A percentile compares a stretch with the other conserved stretches of the same genome.
These are phyloP conservation scores for Scutellaria barbata DNA, from an alignment of 257 asterid species.

Conservation along the genomic window DNA sequence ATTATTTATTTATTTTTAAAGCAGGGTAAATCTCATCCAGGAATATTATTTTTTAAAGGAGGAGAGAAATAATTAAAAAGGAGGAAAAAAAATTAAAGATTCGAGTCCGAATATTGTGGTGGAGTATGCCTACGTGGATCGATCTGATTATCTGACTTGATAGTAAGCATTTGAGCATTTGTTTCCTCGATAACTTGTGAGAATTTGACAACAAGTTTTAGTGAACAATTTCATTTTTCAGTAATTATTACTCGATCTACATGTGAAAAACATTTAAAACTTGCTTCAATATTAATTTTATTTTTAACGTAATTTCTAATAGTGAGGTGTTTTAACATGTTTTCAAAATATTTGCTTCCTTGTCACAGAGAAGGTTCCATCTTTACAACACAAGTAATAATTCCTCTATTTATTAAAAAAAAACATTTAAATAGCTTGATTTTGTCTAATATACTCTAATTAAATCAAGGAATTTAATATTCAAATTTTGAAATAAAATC, in stretches of 20 bases:
- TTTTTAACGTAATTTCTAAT: background rate
- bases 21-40: conserved; percentile 29
- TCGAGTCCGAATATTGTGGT: conserved; percentile 25
- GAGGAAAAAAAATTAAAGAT: background rate
- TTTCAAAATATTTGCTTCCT: no score
- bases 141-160: conserved; percentile 27
- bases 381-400: no score
- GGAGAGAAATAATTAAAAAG: background rate
- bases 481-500: no score
- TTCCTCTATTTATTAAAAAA: no score
- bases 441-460: no score
- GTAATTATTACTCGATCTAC: background rate
- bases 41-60: conserved; percentile 15
- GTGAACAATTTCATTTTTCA: background rate
- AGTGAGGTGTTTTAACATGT: background rate
- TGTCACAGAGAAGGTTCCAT: no score
- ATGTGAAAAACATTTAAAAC: background rate
- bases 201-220: background rate
- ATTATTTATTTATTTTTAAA: background rate
- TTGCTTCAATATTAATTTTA: background rate
- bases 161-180: background rate
- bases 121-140: conserved; percentile 22
- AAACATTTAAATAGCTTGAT: no score
- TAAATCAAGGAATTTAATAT: no score
- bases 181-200: background rate